Evolutionary conservation across 2,329 filamentous ascomycete species (phyloP).

Genomic region (Colletotrichum lindemuthianum): DNA sequence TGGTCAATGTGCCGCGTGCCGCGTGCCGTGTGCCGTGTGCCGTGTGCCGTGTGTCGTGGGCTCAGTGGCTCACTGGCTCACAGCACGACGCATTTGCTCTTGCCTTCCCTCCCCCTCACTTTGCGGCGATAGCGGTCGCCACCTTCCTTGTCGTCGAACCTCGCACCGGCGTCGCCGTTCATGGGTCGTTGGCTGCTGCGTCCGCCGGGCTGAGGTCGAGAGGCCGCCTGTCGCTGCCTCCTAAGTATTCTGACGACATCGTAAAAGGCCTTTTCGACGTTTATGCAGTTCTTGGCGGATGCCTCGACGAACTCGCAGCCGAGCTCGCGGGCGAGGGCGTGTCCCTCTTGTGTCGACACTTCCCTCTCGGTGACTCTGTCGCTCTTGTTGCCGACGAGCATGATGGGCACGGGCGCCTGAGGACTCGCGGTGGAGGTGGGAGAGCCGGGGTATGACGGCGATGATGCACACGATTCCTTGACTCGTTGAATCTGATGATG

Average conservation of each 20-base stretch:
- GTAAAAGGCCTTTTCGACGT: conserved; percentile 98
- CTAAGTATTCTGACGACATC: conserved; percentile 94
- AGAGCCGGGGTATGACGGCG: conserved; percentile 80
- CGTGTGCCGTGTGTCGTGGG: conserved; percentile 10
- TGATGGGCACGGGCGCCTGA: conserved; percentile 84
- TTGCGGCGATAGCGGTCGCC: conserved; percentile 34
- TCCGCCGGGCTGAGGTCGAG: conserved; percentile 46
- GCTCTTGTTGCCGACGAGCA: conserved; percentile 85
- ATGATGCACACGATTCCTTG: conserved; percentile 86
- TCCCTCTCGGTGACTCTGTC: conserved; percentile 95
- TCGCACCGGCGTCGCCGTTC: conserved; percentile 31
- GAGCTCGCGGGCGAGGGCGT: conserved; percentile 88
- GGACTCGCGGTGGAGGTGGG: conserved; percentile 70
- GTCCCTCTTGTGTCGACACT: conserved; percentile 95
- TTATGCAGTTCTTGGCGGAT: conserved; percentile 97
- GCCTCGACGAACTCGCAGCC: conserved; percentile 98
- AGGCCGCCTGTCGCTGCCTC: conserved; percentile 75
- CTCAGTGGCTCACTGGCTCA: conserved; percentile 23
- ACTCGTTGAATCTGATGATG: conserved; percentile 97
- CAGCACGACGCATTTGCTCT: conserved; percentile 37
- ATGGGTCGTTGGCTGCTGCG: conserved; percentile 32
- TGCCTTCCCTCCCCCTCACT: conserved; percentile 35
- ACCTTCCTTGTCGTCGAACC: conserved; percentile 35
- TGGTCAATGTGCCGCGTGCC: background rate
- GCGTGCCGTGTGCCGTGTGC: conserved; percentile 6